These are phyloP conservation scores for Carpinus fangiana DNA, from an alignment of 306 rosid species.

Conservation along the genomic window DNA sequence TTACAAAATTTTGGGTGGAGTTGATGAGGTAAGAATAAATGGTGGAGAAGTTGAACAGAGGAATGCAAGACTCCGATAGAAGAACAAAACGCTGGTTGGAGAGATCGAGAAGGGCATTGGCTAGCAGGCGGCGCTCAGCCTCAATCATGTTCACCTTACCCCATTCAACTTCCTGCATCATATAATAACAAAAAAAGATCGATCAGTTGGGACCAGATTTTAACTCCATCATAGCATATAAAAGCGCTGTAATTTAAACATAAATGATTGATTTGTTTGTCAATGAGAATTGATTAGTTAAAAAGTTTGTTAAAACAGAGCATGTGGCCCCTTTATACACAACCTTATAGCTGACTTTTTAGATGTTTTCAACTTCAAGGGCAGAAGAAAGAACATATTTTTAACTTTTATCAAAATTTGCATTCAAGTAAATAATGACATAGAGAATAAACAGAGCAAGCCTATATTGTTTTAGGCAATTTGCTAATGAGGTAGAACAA, in stretches of 20 bases:
- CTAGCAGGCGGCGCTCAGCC: conserved; percentile 80
- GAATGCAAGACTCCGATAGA: conserved; percentile 80
- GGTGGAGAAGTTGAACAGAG: conserved; percentile 77
- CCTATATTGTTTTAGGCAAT: not conserved
- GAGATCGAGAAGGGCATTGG: conserved; percentile 77
- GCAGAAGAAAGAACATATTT: not conserved
- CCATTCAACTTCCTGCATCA: conserved; percentile 70
- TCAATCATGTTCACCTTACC: conserved; percentile 79
- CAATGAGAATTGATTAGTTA: too few species aligned
- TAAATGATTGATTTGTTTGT: too few species aligned
- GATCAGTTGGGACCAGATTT: not conserved
- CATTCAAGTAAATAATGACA: not conserved
- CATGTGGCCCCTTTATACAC: too few species aligned
- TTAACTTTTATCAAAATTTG: too few species aligned
- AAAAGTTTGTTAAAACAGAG: too few species aligned
- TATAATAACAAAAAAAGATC: conserved; percentile 5
- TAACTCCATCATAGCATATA: too few species aligned
- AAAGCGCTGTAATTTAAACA: too few species aligned
- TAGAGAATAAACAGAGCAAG: not conserved
- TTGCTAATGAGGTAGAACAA: not conserved
- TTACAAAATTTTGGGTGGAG: conserved; percentile 53
- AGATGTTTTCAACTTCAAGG: not conserved
- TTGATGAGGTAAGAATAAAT: conserved; percentile 59
- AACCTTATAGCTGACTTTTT: too few species aligned
- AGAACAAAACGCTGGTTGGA: conserved; percentile 79